Evolutionary conservation across 768 basidiomycete species (phyloP), one percentile per base, ranked within the genome.

Genomic region (Podaxis sp.): DNA sequence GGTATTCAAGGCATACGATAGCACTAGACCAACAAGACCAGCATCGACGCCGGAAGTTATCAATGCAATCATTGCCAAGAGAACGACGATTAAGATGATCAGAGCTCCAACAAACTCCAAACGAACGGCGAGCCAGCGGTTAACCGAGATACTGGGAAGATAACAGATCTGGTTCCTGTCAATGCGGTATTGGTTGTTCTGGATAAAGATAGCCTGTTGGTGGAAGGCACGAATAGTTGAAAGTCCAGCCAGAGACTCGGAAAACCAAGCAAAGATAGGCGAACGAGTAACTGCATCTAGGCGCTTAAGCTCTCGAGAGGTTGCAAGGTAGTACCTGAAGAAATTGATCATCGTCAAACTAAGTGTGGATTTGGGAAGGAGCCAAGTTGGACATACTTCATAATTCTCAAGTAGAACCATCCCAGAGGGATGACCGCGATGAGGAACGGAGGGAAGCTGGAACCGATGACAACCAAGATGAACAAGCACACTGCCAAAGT

Each of bases 221-320:
- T 78, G 74, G 76, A 89, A 95, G 0, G 92, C 91, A 0, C 93
- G 84, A 67, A 96, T 94, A 2, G 92, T 94, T 0, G 91, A 86
- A 40, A 93, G 73, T 5, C 94, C 94, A 2, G 84, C 81, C 40
- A 87, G 75, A 2, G 85, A 88, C 71, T 93, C 92, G 1, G 89
- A 89, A 71, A 93, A 93, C 87, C 89, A 91, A 0, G 89, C 89
- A 72, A 96, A 96, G 63, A 98, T 93, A 1, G 96, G 95, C 0
- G 92, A 93, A 41, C 91, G 87, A 4, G 93, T 93, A 25, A 93
- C 89, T 0, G 94, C 90, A 66, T 95, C 93, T 13, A 96, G 80
- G 13, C 93, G 90, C 72, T 95, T 94, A 25, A 95, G 81, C 71
- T 95, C 93, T 25, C 93, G 87, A 1, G 90, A 92, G 0, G 93